phyloP scores from a whole-genome alignment of 2,329 filamentous ascomycete genomes.

The Neopestalotiopsis rosae region DNA sequence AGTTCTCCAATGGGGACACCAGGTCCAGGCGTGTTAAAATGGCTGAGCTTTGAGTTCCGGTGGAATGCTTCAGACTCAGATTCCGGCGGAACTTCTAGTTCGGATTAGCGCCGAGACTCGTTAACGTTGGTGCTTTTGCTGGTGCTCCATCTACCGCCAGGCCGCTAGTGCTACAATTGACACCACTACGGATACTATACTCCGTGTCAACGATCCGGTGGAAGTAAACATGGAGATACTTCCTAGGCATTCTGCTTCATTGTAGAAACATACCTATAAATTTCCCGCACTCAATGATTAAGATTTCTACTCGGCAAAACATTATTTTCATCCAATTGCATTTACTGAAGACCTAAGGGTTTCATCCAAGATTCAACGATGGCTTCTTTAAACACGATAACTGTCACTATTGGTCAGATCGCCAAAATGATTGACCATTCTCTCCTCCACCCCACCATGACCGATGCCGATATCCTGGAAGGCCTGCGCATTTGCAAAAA shows the following conservation, averaged over 20 bases:
- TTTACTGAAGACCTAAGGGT: background rate
- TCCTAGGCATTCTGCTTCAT: background rate
- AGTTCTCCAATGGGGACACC: too few species aligned
- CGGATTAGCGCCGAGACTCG: too few species aligned
- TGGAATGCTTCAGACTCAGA: too few species aligned
- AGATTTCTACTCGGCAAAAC: too few species aligned
- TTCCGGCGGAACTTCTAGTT: too few species aligned
- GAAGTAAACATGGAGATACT: background rate
- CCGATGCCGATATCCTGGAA: conserved; percentile 55
- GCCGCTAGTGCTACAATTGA: too few species aligned
- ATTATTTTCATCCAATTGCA: background rate
- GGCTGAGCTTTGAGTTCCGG: too few species aligned
- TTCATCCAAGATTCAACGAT: background rate
- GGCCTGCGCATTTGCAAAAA: conserved; percentile 54
- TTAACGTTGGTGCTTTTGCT: too few species aligned
- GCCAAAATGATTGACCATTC: conserved; percentile 66
- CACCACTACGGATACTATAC: background rate
- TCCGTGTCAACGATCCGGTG: background rate
- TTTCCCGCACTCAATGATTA: background rate
- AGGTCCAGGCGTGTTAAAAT: too few species aligned
- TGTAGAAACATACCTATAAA: background rate
- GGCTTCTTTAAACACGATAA: conserved; percentile 33
- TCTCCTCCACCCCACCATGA: conserved; percentile 66
- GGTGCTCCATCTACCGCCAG: too few species aligned
- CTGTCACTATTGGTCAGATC: conserved; percentile 50